Evolutionary conservation across 371 early-diverging fungal genomes (phyloP), one percentile per base, ranked within the genome.

Genomic region (Rhizopus microsporus): DNA sequence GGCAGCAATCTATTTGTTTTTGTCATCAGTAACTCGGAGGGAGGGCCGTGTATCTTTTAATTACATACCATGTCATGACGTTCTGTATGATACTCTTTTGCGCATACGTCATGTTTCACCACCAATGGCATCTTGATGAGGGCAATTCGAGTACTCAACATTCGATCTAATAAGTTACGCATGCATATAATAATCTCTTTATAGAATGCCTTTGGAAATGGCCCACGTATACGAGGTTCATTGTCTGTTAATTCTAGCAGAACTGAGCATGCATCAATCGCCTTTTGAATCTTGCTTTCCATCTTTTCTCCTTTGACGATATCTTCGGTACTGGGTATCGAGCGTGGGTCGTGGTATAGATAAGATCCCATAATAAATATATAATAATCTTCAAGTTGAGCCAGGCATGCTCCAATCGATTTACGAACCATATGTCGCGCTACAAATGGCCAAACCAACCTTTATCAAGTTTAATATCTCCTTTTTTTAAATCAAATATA

Each of bases 401-500:
- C 55, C 13, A 80, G 63, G n/a, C 72, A 68, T 3, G 55, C 62
- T 7, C 74, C 62, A 38, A 80, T 53, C 0, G 80, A 74, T 54
- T 80, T 85, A 15, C 85, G 75, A 23, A 83, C 69, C 42, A 81
- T 80, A 39, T 76, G 78, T 23, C 84, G 72, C 1, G 87, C 87
- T 13, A 83, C 66, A 60, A 82, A 85, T 12, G 87, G 87, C 85
- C 85, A 87, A 0, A 87, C 56, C 35, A 79, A 33, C 51, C 82
- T 79, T 47, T 37, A 30, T 1, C 8, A 23, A 34, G 13, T 12
- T 23, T 16, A 23, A 7, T 40, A 47, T n/a, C 38, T 29, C 40
- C 12, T 33, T 10, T 30, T 7, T 40, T 38, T 30, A 35, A 12
- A 13, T 32, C 12, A 10, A 65, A 30, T 32, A 3, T 2, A 10